These are phyloP conservation scores for Cladorrhinum sp. DNA, from an alignment of 2,329 filamentous ascomycete genomes.

Conservation along the genomic window DNA sequence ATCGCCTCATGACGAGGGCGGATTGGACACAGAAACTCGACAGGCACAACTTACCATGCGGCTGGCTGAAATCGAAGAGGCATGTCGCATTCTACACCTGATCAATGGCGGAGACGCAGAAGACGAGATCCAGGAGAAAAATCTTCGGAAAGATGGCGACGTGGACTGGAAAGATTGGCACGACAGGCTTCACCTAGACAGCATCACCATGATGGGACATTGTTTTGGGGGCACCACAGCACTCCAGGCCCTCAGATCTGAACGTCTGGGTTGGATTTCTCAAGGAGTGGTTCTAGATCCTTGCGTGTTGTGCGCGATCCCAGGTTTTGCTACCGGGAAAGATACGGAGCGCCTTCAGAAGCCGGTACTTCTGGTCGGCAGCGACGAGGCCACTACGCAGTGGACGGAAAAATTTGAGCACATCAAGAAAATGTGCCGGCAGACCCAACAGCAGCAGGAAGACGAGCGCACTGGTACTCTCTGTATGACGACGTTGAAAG, in stretches of 20 bases:
- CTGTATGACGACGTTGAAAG: conserved; percentile 53
- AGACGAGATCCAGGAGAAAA: conserved; percentile 44
- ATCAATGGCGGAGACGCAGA: conserved; percentile 55
- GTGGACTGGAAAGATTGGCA: conserved; percentile 57
- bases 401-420: conserved; percentile 63
- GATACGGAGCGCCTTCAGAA: conserved; percentile 27
- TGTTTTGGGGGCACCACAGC: conserved; percentile 66
- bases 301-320: conserved; percentile 51
- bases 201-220: conserved; percentile 62
- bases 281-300: conserved; percentile 66
- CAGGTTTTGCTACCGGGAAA: conserved; percentile 20
- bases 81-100: conserved; percentile 52
- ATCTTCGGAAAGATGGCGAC: conserved; percentile 56
- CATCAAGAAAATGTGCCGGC: conserved; percentile 54
- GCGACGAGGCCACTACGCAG: conserved; percentile 66
- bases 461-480: conserved; percentile 31
- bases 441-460: conserved; percentile 46
- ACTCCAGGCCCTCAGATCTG: conserved; percentile 56
- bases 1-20: conserved; percentile 53
- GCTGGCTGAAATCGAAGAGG: conserved; percentile 63
- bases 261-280: conserved; percentile 55
- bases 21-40: conserved; percentile 59
- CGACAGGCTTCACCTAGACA: conserved; percentile 50
- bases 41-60: conserved; percentile 61
- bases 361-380: conserved; percentile 62